These are phyloP conservation scores for Salix dunnii DNA, from an alignment of 345 rosid genomes.

Conservation along the genomic window DNA sequence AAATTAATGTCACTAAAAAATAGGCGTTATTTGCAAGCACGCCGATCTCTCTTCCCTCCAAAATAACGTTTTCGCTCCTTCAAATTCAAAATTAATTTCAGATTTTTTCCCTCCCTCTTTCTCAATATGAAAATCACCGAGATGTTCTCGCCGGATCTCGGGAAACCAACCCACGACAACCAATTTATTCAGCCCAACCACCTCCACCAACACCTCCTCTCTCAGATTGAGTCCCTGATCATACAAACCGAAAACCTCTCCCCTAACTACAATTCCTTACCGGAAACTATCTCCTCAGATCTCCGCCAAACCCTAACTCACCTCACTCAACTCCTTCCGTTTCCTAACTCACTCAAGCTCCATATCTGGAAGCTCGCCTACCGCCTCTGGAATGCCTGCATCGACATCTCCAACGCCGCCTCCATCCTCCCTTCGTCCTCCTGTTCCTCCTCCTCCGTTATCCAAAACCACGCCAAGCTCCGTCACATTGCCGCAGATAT, in stretches of 20 bases:
- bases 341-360: constrained; percentile 66
- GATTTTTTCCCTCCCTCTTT: constrained; percentile 1
- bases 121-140: constrained; percentile 81
- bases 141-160: constrained; percentile 62
- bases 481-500: constrained; percentile 87
- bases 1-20: too few species aligned
- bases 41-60: too few species aligned
- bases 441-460: constrained; percentile 16
- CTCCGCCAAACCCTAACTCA: constrained; percentile 52
- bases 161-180: constrained; percentile 2
- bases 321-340: constrained; percentile 54
- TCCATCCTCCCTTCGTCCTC: constrained; percentile 39
- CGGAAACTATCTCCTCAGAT: constrained; percentile 46
- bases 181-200: constrained; percentile 12
- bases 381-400: constrained; percentile 95
- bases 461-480: constrained; percentile 39
- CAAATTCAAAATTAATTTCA: constrained; percentile 11
- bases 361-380: constrained; percentile 83
- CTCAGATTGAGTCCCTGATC: constrained; percentile 63
- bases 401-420: constrained; percentile 69
- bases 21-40: too few species aligned
- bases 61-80: too few species aligned
- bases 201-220: constrained; percentile 37
- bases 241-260: constrained; percentile 53
- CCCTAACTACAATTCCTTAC: constrained; percentile 23